Percentiles rank a stretch among this genome's conserved stretches.
Conservation (phyloP, 2,329 filamentous ascomycete species). For the Cladosporium sp. region DNA sequence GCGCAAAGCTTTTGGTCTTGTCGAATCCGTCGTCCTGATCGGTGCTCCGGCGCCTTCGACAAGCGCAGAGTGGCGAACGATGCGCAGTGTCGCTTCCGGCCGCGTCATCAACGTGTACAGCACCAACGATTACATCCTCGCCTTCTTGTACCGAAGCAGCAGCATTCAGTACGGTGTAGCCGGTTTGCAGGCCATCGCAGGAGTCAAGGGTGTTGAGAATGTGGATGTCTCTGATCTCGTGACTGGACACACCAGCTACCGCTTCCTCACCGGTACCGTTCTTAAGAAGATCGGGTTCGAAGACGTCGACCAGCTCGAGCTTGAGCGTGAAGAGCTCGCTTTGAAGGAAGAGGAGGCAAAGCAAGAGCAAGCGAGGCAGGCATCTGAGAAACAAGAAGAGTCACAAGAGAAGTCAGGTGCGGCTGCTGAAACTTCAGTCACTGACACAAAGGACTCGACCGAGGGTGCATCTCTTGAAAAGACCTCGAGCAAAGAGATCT, state of each 20-base stretch:
- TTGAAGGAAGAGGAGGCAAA: slow-evolving; percentile 36
- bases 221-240: slow-evolving; percentile 50
- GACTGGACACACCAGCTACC: slow-evolving; percentile 48
- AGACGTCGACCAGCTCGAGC: slow-evolving; percentile 45
- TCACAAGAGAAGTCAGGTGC: slow-evolving; percentile 20
- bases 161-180: slow-evolving; percentile 80
- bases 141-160: slow-evolving; percentile 80
- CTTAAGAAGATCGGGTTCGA: slow-evolving; percentile 51
- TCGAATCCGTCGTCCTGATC: slow-evolving; percentile 80
- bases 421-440: not conserved
- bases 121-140: slow-evolving; percentile 81
- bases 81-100: slow-evolving; percentile 75
- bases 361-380: slow-evolving; percentile 32
- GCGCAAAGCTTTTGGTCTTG: slow-evolving; percentile 73
- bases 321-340: slow-evolving; percentile 44
- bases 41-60: slow-evolving; percentile 75
- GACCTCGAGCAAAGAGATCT: slow-evolving; percentile 19
- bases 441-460: not conserved
- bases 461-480: not conserved
- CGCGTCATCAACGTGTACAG: slow-evolving; percentile 85
- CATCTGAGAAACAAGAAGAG: slow-evolving; percentile 25
- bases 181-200: slow-evolving; percentile 70
- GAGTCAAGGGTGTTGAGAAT: slow-evolving; percentile 61
- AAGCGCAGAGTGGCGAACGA: slow-evolving; percentile 66
- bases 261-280: slow-evolving; percentile 49